Evolutionary conservation across 164 flowering plant genomes (phyloP), one percentile per base, ranked within the genome.

Genomic region (Akebia trifoliata): DNA sequence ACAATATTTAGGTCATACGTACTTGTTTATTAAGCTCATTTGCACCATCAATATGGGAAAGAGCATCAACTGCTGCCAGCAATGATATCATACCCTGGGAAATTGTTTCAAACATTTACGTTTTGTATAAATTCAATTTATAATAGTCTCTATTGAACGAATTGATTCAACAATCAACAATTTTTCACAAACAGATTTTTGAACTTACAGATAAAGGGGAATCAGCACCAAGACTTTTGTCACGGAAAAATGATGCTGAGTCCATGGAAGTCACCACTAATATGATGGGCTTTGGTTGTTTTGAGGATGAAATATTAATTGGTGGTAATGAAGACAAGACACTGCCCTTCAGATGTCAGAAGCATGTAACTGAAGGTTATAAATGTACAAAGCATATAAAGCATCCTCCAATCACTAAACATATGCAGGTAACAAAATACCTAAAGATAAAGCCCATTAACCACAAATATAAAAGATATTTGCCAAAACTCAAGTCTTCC

Each of bases 281-380:
- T 59, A 90, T 63, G 53, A 83, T 60, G 31, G 92, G 83, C 71
- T 86, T 90, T 10, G 76, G 50, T 24, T 60, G 68, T 44, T 64
- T 63, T 48, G 74, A 26, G 17, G 86, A 74, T 28, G 88, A 82
- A 38, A 46, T 29, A 73, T 75, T 79, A 26, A 86, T 79, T 59
- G 97, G 89, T 26, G 92, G 96, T 62, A 90, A 86, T 1, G 97
- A 82, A 20, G 97, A 90, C 97, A 93, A 85, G 65, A 93, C 99
- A 87, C 99, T 93, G 98, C 78, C 86, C 85, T 85, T 87, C 81
- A 87, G 43, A 75, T 60, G 62, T 29, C 59, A 69, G 75, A 81
- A 50, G 67, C 61, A 65, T 20, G 54, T 38, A 49, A 67, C 49
- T 31, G 68, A 57, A 62, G 60, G 49, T 57, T 48, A 76, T 36